phyloP scores from a whole-genome alignment of 2,329 filamentous ascomycete species.

The Fusarium pseudograminearum region DNA sequence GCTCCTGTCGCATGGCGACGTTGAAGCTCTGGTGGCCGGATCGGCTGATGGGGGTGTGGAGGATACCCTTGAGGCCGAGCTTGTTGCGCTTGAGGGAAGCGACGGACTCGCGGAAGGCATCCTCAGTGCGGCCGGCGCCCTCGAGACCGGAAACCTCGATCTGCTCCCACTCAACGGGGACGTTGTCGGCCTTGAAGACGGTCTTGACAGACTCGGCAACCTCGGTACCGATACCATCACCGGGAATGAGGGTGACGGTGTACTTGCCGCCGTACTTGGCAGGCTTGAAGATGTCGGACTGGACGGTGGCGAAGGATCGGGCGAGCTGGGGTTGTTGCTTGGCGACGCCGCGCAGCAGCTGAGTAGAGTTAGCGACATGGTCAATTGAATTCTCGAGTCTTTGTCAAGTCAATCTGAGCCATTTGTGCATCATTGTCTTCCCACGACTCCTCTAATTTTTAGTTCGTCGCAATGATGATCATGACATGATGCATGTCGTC shows the following conservation, averaged over 20 bases:
- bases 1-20: constrained; percentile 97
- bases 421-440: constrained; percentile 3
- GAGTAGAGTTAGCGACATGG: constrained; percentile 42
- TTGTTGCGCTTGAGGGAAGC: constrained; percentile 98
- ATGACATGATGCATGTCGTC: constrained; percentile 35
- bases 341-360: constrained; percentile 67
- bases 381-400: constrained; percentile 17
- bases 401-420: constrained; percentile 4
- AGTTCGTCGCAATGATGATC: constrained; percentile 31
- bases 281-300: constrained; percentile 98
- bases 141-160: constrained; percentile 93
- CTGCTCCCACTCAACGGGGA: constrained; percentile 99
- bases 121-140: constrained; percentile 85
- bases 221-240: constrained; percentile 98
- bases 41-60: constrained; percentile 96
- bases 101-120: constrained; percentile 94
- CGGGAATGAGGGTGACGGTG: constrained; percentile 97
- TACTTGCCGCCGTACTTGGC: constrained; percentile 99
- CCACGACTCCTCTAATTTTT: constrained; percentile 7
- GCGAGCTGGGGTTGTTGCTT: constrained; percentile 60
- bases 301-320: constrained; percentile 80
- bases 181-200: constrained; percentile 99
- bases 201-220: constrained; percentile 98
- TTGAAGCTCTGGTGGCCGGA: constrained; percentile 99
- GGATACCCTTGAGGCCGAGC: constrained; percentile 97